phyloP scores from a whole-genome alignment of 2,329 filamentous ascomycete species.

The Parastagonospora avenae region DNA sequence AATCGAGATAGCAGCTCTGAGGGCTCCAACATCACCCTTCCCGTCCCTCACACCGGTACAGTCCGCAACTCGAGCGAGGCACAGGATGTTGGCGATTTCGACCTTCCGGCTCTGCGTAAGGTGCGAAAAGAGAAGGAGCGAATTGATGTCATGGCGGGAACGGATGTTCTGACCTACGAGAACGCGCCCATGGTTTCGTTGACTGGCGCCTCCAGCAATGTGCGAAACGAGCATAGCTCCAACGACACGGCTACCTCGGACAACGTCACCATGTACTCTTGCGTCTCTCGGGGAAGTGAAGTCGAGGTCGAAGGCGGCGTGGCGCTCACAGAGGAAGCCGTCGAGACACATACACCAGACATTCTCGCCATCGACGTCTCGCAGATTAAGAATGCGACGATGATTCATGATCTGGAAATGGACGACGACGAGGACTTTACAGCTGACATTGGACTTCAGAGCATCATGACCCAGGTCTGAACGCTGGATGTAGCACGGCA shows the following conservation, averaged over 20 bases:
- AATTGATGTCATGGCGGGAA: constrained; percentile 26
- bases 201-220: background rate
- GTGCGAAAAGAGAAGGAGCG: constrained; percentile 33
- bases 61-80: constrained; percentile 19
- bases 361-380: constrained; percentile 17
- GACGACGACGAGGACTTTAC: constrained; percentile 8
- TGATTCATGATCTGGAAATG: constrained; percentile 2
- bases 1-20: constrained; percentile 36
- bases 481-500: background rate
- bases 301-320: constrained; percentile 59
- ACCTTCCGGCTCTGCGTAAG: constrained; percentile 31
- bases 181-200: background rate
- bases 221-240: background rate
- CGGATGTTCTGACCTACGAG: constrained; percentile 20
- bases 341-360: constrained; percentile 53
- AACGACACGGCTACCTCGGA: background rate
- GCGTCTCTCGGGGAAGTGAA: constrained; percentile 40
- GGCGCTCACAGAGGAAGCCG: constrained; percentile 62
- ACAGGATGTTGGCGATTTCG: constrained; percentile 26
- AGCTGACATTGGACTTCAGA: constrained; percentile 15
- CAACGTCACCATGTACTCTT: background rate
- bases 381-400: constrained; percentile 2
- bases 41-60: constrained; percentile 31
- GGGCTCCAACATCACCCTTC: constrained; percentile 42
- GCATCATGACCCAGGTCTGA: constrained; percentile 38